Evolutionary conservation across 805 yeast genomes (phyloP).

Genomic region (Hanseniaspora occidentalis): DNA sequence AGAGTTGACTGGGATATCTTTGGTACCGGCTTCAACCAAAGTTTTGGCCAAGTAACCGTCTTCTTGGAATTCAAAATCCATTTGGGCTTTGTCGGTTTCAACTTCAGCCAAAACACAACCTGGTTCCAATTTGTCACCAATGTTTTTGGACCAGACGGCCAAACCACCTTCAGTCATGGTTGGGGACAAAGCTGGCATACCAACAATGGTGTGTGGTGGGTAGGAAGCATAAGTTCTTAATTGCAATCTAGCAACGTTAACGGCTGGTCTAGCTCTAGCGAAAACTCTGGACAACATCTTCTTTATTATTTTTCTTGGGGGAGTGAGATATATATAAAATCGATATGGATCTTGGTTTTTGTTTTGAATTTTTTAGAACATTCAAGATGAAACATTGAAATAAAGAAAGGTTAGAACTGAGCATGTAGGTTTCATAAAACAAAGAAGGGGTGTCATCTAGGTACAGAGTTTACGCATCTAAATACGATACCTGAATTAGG

Average conservation of each 20-base stretch:
- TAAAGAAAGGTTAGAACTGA: no score
- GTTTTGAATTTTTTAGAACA: slow-evolving; percentile 1
- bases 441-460: no score
- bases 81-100: slow-evolving; percentile 95
- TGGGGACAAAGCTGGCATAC: slow-evolving; percentile 99
- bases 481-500: no score
- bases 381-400: no score
- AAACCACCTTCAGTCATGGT: slow-evolving; percentile 96
- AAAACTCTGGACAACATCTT: slow-evolving; percentile 9
- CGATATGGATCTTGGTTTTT: not conserved
- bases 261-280: slow-evolving; percentile 17
- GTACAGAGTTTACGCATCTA: no score
- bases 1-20: slow-evolving; percentile 85
- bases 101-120: slow-evolving; percentile 95
- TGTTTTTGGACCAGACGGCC: slow-evolving; percentile 79
- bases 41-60: slow-evolving; percentile 89
- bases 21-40: slow-evolving; percentile 69
- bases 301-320: not conserved
- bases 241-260: slow-evolving; percentile 14
- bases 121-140: slow-evolving; percentile 78
- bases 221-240: slow-evolving; percentile 32
- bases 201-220: slow-evolving; percentile 79
- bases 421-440: no score
- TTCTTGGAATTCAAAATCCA: slow-evolving; percentile 98
- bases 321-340: no score